Evolutionary conservation across 805 yeast genomes (phyloP).

Genomic region (Yarrowia phangngaensis): DNA sequence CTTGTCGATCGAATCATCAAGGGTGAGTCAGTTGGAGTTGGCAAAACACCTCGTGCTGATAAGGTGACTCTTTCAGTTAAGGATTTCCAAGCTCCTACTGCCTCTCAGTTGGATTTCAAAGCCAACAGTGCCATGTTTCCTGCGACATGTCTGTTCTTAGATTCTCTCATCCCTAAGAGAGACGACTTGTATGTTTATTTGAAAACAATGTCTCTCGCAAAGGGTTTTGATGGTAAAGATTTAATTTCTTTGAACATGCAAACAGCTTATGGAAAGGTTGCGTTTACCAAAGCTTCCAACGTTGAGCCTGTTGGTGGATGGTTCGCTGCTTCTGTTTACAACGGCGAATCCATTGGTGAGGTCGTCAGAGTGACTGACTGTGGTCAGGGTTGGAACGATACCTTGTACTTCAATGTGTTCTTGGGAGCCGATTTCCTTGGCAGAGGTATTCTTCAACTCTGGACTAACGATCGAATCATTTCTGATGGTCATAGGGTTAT

Average conservation of each 20-base stretch:
- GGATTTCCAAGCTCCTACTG: conserved; percentile 53
- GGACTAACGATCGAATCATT: conserved; percentile 31
- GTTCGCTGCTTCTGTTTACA: conserved; percentile 69
- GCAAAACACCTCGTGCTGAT: conserved; percentile 77
- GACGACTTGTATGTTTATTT: conserved; percentile 33
- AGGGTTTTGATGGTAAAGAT: conserved; percentile 29
- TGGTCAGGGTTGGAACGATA: conserved; percentile 46
- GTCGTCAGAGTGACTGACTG: conserved; percentile 61
- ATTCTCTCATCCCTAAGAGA: conserved; percentile 31
- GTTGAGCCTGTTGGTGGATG: conserved; percentile 51
- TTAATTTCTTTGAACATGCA: conserved; percentile 54
- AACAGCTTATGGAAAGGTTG: conserved; percentile 49
- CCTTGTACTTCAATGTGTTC: conserved; percentile 53
- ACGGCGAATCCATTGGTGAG: conserved; percentile 72
- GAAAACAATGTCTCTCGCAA: conserved; percentile 31
- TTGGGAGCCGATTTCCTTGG: conserved; percentile 63
- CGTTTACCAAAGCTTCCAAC: conserved; percentile 66
- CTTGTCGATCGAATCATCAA: conserved; percentile 69
- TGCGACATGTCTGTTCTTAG: conserved; percentile 40
- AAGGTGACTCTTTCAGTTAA: conserved; percentile 64
- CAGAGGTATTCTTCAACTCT: conserved; percentile 48
- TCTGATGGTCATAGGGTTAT: conserved; percentile 11
- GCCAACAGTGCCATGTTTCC: conserved; percentile 55
- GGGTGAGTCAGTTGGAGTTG: conserved; percentile 58
- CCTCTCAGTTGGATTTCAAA: conserved; percentile 37